A percentile compares a stretch with the other conserved stretches of the same genome.
These are phyloP conservation scores for Tagetes erecta DNA, from an alignment of 129 eudicot genomes.

Conservation along the genomic window DNA sequence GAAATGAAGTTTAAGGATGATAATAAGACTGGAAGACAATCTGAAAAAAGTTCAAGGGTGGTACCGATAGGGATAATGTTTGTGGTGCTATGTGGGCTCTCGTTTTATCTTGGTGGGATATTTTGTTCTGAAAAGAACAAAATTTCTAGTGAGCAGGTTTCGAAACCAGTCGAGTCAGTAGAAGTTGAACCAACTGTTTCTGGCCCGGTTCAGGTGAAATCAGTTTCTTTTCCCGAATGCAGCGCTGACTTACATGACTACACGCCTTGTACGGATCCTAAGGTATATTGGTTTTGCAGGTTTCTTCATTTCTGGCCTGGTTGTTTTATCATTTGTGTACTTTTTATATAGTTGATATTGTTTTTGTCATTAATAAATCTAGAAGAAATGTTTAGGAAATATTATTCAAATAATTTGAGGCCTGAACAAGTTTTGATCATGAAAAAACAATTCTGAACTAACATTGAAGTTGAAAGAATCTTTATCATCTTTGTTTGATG, in stretches of 20 bases:
- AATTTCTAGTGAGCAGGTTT: conserved; percentile 33
- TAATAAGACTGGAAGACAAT: conserved; percentile 46
- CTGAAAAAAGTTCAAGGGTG: conserved; percentile 65
- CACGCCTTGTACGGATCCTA: conserved; percentile 99
- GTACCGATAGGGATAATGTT: conserved; percentile 61
- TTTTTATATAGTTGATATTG: not conserved
- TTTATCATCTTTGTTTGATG: not conserved
- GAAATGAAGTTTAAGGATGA: conserved; percentile 84
- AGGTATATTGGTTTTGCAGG: conserved; percentile 36
- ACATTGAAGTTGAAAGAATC: not conserved
- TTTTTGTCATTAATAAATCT: not conserved
- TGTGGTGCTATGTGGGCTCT: conserved; percentile 72
- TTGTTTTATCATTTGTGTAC: not conserved
- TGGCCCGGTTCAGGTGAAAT: conserved; percentile 51
- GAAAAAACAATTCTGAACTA: not conserved
- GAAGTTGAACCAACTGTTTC: conserved; percentile 22
- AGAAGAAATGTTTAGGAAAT: not conserved
- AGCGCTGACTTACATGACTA: conserved; percentile 72
- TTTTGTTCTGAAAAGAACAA: conserved; percentile 67
- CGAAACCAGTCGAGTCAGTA: conserved; percentile 40
- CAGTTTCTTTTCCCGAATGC: conserved; percentile 73
- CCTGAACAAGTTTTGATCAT: not conserved
- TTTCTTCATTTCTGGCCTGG: not conserved
- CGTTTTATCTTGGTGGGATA: conserved; percentile 91
- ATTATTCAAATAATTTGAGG: not conserved